Conservation (phyloP, 306 rosid species). For the Rosa chinensis region DNA sequence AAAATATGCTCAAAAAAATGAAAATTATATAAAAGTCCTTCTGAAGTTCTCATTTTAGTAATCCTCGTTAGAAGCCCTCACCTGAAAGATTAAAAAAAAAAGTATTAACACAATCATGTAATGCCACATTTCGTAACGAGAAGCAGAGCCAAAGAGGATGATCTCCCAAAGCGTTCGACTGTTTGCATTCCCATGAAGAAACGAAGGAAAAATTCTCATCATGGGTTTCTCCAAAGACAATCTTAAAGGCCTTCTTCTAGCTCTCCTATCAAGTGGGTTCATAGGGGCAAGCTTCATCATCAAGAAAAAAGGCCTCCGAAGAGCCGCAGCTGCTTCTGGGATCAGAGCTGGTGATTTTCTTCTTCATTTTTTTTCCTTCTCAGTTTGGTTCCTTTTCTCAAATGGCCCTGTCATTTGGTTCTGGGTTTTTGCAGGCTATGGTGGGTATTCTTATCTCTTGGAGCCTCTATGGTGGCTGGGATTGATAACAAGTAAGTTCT, state of each 20-base stretch:
- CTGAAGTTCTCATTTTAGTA: no score
- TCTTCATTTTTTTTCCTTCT: no score
- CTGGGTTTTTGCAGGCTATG: slow-evolving; percentile 56
- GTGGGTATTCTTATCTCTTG: slow-evolving; percentile 79
- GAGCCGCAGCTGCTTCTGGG: slow-evolving; percentile 76
- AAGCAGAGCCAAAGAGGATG: slow-evolving; percentile 20
- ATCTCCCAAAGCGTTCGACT: slow-evolving; percentile 41
- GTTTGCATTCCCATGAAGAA: slow-evolving; percentile 47
- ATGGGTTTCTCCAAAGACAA: slow-evolving; percentile 60
- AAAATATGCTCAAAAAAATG: no score
- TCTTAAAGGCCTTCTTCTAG: slow-evolving; percentile 63
- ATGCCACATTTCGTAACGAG: no score
- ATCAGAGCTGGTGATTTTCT: slow-evolving; percentile 63
- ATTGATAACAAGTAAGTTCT: slow-evolving; percentile 64
- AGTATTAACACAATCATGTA: no score
- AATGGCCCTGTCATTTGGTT: slow-evolving; percentile 11
- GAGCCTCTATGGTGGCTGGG: slow-evolving; percentile 97
- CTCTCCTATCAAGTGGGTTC: slow-evolving; percentile 73
- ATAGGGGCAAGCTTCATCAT: slow-evolving; percentile 88
- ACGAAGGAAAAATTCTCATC: slow-evolving; percentile 25
- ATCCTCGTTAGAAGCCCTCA: no score
- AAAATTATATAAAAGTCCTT: no score
- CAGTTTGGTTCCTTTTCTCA: background rate
- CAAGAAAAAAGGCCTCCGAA: slow-evolving; percentile 79
- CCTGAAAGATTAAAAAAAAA: no score